phyloP scores from a whole-genome alignment of 1,284 basidiomycete species.

The Cutaneotrichosporon daszewskae region DNA sequence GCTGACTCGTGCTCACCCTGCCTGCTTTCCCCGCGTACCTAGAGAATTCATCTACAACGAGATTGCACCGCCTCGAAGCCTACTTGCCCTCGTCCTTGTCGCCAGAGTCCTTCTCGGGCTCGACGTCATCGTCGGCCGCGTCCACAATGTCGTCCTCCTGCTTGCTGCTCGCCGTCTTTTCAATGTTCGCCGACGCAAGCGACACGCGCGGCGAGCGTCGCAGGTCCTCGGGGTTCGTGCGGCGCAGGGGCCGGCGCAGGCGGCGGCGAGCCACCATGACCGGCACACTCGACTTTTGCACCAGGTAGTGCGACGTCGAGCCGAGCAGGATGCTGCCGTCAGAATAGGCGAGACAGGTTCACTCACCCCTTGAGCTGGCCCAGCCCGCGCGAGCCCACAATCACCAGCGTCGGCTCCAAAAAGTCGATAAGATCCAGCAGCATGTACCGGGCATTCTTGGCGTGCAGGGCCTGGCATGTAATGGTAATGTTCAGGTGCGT shows the following conservation, averaged over 20 bases:
- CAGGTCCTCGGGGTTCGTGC: slow-evolving; percentile 47
- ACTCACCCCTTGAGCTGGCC: slow-evolving; percentile 80
- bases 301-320: slow-evolving; percentile 95
- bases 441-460: slow-evolving; percentile 91
- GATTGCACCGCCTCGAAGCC: no score
- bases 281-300: slow-evolving; percentile 84
- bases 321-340: slow-evolving; percentile 75
- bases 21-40: no score
- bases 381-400: slow-evolving; percentile 88
- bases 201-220: slow-evolving; percentile 60
- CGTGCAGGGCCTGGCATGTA: slow-evolving; percentile 90
- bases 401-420: slow-evolving; percentile 83
- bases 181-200: slow-evolving; percentile 77
- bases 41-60: no score
- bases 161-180: slow-evolving; percentile 51
- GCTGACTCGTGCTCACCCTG: no score
- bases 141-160: slow-evolving; percentile 48
- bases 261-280: slow-evolving; percentile 86
- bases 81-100: not conserved
- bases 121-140: slow-evolving; percentile 31
- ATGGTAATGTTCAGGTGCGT: slow-evolving; percentile 81
- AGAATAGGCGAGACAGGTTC: no score
- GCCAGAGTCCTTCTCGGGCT: not conserved
- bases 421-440: slow-evolving; percentile 87
- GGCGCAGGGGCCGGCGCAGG: slow-evolving; percentile 63